Evolutionary conservation across 257 asterid genomes (phyloP).

Genomic region (Solanum clarkiae): DNA sequence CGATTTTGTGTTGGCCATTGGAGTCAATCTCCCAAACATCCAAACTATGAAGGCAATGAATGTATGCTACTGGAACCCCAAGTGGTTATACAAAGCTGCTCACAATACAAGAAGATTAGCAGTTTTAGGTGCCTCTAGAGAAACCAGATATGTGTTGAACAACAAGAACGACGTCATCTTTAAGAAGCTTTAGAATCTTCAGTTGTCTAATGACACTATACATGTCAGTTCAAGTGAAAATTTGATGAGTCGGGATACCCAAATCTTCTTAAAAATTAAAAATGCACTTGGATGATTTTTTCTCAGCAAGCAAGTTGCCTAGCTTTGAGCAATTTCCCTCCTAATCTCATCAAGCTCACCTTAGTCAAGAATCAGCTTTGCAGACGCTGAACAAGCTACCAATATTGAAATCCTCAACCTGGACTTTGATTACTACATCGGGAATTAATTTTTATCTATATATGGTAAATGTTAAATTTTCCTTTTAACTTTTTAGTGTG

Average conservation of each 20-base stretch:
- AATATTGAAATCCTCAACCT: background rate
- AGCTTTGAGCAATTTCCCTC: background rate
- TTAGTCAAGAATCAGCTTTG: background rate
- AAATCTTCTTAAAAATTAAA: background rate
- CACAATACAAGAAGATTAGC: background rate
- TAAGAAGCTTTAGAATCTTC: background rate
- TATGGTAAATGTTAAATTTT: background rate
- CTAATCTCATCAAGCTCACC: background rate
- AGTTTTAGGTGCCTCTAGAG: background rate
- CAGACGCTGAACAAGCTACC: background rate
- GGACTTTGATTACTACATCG: background rate
- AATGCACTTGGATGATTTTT: background rate
- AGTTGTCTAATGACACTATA: background rate
- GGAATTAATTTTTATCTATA: background rate
- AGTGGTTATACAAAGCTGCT: background rate
- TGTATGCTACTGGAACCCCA: background rate
- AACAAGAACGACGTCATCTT: background rate
- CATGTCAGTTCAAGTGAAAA: background rate
- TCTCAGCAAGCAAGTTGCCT: background rate
- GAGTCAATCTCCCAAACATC: background rate
- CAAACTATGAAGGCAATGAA: background rate
- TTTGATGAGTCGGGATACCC: background rate
- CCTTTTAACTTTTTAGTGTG: background rate
- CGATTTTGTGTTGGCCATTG: background rate
- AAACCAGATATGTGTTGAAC: background rate